These are phyloP conservation scores for Marchantia paleacea DNA, from an alignment of 225 moss, liverwort and hornwort species.

Conservation along the genomic window DNA sequence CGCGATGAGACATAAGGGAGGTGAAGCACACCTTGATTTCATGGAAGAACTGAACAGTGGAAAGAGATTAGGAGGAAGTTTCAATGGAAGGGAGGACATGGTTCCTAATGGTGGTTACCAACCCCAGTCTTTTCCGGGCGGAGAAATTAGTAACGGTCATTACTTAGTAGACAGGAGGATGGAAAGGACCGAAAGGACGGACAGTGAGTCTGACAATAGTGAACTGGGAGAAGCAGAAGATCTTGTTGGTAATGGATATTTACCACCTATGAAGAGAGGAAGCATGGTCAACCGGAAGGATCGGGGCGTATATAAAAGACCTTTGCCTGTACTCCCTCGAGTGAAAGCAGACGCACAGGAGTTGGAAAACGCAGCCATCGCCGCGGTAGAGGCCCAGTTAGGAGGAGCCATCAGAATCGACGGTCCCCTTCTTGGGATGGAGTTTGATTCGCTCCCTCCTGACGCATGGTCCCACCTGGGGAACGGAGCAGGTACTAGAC, in stretches of 20 bases:
- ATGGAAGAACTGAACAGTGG: constrained; percentile 49
- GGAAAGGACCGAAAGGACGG: constrained; percentile 22
- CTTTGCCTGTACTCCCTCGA: constrained; percentile 20
- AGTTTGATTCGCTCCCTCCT: constrained; percentile 39
- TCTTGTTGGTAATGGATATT: constrained; percentile 3
- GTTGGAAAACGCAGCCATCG: constrained; percentile 30
- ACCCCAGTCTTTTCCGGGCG: not conserved
- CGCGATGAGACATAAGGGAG: constrained; percentile 63
- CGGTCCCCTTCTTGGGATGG: constrained; percentile 42
- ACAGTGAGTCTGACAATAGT: constrained; percentile 45
- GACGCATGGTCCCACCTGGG: constrained; percentile 25
- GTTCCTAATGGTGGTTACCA: constrained; percentile 12
- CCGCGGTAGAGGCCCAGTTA: constrained; percentile 41
- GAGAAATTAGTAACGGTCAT: constrained; percentile 30
- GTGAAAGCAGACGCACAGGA: constrained; percentile 19
- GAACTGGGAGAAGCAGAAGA: constrained; percentile 35
- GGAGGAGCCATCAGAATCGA: constrained; percentile 39
- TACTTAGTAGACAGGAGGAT: constrained; percentile 3
- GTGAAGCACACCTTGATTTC: constrained; percentile 48
- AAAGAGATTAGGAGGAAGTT: constrained; percentile 26
- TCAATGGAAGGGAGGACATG: constrained; percentile 28
- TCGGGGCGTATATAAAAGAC: constrained; percentile 26
- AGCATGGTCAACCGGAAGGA: constrained; percentile 23
- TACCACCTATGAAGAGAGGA: constrained; percentile 28
- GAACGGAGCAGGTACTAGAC: constrained; percentile 17